Percentiles rank a stretch among this genome's conserved stretches.
Conservation (phyloP, 768 basidiomycete species). For the Holtermannia corniformis region DNA sequence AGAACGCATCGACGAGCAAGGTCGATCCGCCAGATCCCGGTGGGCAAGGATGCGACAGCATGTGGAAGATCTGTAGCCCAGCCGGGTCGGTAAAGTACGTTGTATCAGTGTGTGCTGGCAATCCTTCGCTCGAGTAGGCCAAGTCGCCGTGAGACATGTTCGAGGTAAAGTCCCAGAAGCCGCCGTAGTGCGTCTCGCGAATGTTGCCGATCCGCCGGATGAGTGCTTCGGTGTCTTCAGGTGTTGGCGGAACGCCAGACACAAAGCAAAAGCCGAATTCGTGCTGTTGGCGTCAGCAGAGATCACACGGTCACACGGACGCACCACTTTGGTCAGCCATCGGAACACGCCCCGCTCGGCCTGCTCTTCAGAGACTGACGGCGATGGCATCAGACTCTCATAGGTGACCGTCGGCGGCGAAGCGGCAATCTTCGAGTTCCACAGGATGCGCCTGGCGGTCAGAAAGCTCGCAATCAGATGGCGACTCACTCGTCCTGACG, state of each 20-base stretch:
- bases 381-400: conserved; percentile 53
- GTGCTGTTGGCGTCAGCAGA: conserved; percentile 47
- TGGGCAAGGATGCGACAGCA: conserved; percentile 55
- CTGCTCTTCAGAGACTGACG: conserved; percentile 5
- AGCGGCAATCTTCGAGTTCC: conserved; percentile 67
- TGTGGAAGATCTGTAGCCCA: conserved; percentile 91
- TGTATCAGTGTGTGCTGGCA: conserved; percentile 74
- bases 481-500: conserved; percentile 46
- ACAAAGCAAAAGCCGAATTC: conserved; percentile 83
- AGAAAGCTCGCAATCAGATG: conserved; percentile 1
- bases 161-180: conserved; percentile 95
- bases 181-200: conserved; percentile 81
- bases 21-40: conserved; percentile 75
- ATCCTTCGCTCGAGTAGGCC: conserved; percentile 79
- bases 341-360: conserved; percentile 58
- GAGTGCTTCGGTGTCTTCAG: conserved; percentile 75
- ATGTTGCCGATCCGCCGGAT: conserved; percentile 72
- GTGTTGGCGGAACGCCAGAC: conserved; percentile 64
- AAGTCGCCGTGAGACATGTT: conserved; percentile 85
- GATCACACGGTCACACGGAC: conserved; percentile 35
- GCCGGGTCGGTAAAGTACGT: conserved; percentile 83
- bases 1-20: conserved; percentile 92
- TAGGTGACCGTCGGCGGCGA: conserved; percentile 67
- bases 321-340: conserved; percentile 71
- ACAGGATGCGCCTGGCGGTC: conserved; percentile 55